Percentiles rank a stretch among this genome's conserved stretches.
phyloP scores from a whole-genome alignment of 805 yeast genomes.

The Cyberlindnera meyerae region DNA sequence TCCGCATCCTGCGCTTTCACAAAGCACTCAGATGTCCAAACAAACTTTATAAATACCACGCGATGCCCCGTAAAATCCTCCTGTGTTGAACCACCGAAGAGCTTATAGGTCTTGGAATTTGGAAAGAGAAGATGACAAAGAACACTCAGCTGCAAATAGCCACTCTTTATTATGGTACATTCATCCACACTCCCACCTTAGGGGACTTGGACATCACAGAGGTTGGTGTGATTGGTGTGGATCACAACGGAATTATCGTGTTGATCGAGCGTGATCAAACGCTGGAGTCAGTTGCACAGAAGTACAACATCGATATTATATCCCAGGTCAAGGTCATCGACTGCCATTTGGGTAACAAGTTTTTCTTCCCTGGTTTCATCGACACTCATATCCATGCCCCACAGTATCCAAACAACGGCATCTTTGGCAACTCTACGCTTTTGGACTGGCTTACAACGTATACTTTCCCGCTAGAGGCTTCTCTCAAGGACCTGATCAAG shows the following conservation, averaged over 20 bases:
- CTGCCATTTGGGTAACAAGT: constrained; percentile 35
- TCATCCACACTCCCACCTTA: constrained; percentile 65
- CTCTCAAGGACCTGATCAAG: constrained; percentile 45
- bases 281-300: constrained; percentile 6
- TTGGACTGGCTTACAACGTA: constrained; percentile 85
- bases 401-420: constrained; percentile 75
- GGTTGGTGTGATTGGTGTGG: constrained; percentile 59
- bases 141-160: background rate
- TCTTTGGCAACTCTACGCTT: constrained; percentile 80
- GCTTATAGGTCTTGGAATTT: background rate
- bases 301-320: constrained; percentile 17
- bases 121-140: constrained; percentile 6
- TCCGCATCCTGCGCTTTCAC: no score
- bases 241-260: constrained; percentile 31
- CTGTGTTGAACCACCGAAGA: no score
- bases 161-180: constrained; percentile 59
- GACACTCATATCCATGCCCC: constrained; percentile 86
- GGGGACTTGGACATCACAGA: constrained; percentile 52
- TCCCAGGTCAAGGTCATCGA: constrained; percentile 32
- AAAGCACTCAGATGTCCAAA: no score
- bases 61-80: no score
- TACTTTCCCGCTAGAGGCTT: constrained; percentile 85
- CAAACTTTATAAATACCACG: no score
- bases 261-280: constrained; percentile 23
- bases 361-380: constrained; percentile 78